A percentile compares a stretch with the other conserved stretches of the same genome.
These are phyloP conservation scores for Agrocybe praecox DNA, from an alignment of 768 basidiomycete genomes.

Conservation along the genomic window DNA sequence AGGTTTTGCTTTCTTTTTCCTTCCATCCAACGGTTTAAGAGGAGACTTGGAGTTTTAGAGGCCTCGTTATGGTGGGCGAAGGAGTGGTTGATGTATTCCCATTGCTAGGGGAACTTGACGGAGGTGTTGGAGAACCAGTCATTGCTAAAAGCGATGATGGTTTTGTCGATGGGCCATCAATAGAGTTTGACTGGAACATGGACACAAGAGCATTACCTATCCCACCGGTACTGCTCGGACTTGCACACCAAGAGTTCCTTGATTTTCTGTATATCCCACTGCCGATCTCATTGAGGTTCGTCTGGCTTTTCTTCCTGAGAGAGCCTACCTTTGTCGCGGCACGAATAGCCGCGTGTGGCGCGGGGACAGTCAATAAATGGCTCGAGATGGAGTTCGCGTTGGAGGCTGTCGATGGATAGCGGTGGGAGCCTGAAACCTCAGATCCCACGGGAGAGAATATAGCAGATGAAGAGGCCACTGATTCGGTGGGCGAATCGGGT, in stretches of 20 bases:
- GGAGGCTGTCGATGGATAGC: neutral
- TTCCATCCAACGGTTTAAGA: neutral
- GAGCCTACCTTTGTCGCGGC: constrained; percentile 54
- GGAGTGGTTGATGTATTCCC: neutral
- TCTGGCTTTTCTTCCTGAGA: constrained; percentile 20
- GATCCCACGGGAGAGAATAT: constrained; percentile 27
- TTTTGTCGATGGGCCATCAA: neutral
- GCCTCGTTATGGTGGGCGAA: neutral
- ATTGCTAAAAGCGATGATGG: neutral
- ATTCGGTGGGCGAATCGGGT: constrained; percentile 7
- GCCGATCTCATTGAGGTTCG: neutral
- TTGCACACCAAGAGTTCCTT: constrained; percentile 52
- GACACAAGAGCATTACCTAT: neutral
- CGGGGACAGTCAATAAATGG: neutral
- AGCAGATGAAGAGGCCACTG: constrained; percentile 17
- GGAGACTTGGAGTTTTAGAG: constrained; percentile 13
- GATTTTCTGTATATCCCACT: constrained; percentile 40
- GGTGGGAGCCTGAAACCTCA: constrained; percentile 22
- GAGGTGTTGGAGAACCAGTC: constrained; percentile 21
- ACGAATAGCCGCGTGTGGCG: constrained; percentile 45
- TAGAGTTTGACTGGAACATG: neutral
- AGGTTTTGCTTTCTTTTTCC: no score
- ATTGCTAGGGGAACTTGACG: constrained; percentile 8
- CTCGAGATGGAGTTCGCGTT: neutral
- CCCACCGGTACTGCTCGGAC: constrained; percentile 2